phyloP scores from a whole-genome alignment of 495 filamentous ascomycete species.

The Letharia columbiana region DNA sequence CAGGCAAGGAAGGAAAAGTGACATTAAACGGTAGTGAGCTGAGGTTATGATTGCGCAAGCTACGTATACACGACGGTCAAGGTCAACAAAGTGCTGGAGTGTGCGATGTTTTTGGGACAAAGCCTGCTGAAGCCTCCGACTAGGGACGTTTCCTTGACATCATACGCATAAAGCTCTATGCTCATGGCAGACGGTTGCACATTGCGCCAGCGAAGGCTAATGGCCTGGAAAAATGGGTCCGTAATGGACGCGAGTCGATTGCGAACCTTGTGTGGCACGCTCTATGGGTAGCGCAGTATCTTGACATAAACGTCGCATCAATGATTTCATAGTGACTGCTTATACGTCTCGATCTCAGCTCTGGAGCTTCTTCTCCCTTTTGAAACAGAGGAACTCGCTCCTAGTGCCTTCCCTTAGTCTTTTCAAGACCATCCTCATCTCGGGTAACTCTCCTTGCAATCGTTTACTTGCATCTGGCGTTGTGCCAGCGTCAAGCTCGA shows the following conservation, averaged over 20 bases:
- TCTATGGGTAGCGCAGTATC: slow-evolving; percentile 1
- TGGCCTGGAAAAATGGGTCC: neutral
- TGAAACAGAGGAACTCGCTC: slow-evolving; percentile 78
- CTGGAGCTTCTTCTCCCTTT: slow-evolving; percentile 34
- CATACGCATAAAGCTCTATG: neutral
- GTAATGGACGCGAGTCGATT: neutral
- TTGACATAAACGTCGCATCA: neutral
- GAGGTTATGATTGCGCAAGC: neutral
- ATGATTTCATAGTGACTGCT: neutral
- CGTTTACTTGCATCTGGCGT: slow-evolving; percentile 70
- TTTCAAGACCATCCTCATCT: slow-evolving; percentile 81
- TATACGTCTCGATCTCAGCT: neutral
- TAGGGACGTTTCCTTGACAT: neutral
- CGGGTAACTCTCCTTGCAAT: slow-evolving; percentile 77
- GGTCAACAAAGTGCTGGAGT: neutral
- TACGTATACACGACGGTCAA: neutral
- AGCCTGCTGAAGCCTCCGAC: neutral
- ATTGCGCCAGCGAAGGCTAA: neutral
- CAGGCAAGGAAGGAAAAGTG: neutral
- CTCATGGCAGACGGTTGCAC: neutral
- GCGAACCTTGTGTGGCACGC: neutral
- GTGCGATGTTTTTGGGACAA: neutral
- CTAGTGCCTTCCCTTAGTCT: slow-evolving; percentile 70
- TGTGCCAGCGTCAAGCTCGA: slow-evolving; percentile 76
- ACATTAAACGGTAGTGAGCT: neutral